Percentiles rank a stretch among this genome's conserved stretches.
Conservation (phyloP, 352 stramenopile genomes). For the Globisporangium lucens region DNA sequence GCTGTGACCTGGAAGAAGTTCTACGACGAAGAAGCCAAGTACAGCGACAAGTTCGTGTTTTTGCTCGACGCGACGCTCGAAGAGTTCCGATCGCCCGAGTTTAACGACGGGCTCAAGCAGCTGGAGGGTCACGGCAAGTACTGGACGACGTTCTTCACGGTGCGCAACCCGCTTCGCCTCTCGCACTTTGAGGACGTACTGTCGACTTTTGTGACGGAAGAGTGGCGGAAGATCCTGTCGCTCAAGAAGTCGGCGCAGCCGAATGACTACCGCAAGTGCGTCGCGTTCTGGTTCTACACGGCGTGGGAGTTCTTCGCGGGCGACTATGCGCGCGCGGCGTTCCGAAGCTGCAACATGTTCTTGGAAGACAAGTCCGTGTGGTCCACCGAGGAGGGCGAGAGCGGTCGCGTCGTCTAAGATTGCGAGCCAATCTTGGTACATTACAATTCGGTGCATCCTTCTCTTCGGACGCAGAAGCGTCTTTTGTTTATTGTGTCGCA, state of each 20-base stretch:
- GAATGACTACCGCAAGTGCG: constrained; percentile 86
- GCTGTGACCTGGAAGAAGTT: constrained; percentile 87
- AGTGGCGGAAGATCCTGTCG: constrained; percentile 72
- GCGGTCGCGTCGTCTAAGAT: constrained; percentile 23
- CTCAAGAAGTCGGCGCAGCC: constrained; percentile 83
- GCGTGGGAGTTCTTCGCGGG: constrained; percentile 82
- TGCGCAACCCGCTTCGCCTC: constrained; percentile 67
- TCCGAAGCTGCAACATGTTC: constrained; percentile 86
- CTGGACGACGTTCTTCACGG: constrained; percentile 74
- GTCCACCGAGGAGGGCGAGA: constrained; percentile 22
- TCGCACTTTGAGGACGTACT: constrained; percentile 77
- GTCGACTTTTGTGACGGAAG: constrained; percentile 63
- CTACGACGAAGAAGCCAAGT: constrained; percentile 85
- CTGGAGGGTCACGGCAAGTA: constrained; percentile 82
- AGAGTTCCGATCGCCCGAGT: constrained; percentile 65
- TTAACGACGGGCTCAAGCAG: constrained; percentile 68
- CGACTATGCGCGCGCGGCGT: constrained; percentile 65
- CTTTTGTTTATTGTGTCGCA: constrained; percentile 14
- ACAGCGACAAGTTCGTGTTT: constrained; percentile 84
- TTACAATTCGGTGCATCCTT: not conserved
- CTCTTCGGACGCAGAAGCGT: not conserved
- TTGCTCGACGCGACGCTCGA: constrained; percentile 62
- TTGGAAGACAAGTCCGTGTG: constrained; percentile 68
- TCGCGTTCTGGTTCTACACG: constrained; percentile 87
- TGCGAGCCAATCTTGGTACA: not conserved